phyloP scores from a whole-genome alignment of 257 asterid genomes.

The Striga asiatica region DNA sequence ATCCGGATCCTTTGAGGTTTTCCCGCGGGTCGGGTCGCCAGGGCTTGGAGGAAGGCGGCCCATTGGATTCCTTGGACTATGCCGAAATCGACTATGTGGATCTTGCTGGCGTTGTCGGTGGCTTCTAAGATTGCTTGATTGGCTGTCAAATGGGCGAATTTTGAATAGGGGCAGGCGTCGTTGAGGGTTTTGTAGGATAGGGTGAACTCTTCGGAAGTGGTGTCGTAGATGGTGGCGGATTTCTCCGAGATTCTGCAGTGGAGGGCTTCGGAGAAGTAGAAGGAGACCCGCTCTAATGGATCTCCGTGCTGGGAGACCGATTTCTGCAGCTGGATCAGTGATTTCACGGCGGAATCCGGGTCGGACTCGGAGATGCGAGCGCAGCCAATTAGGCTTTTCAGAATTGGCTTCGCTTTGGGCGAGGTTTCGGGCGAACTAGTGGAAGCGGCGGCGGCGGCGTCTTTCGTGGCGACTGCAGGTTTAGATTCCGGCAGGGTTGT shows the following conservation, averaged over 20 bases:
- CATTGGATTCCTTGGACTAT: constrained; percentile 91
- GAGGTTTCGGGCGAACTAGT: constrained; percentile 33
- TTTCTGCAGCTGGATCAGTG: constrained; percentile 44
- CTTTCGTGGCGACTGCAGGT: constrained; percentile 13
- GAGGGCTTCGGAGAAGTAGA: constrained; percentile 72
- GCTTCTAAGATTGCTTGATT: constrained; percentile 92
- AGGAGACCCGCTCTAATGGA: constrained; percentile 67
- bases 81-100: constrained; percentile 90
- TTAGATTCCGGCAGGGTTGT: constrained; percentile 12
- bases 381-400: constrained; percentile 50
- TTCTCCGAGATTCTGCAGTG: constrained; percentile 36
- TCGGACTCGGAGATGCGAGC: constrained; percentile 57
- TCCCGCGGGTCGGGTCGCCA: constrained; percentile 81
- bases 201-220: constrained; percentile 63
- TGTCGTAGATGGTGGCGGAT: constrained; percentile 17
- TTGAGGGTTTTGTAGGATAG: constrained; percentile 61
- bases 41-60: constrained; percentile 95
- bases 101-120: constrained; percentile 44
- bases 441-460: constrained; percentile 21
- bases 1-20: constrained; percentile 65
- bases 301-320: constrained; percentile 59
- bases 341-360: constrained; percentile 46
- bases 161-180: constrained; percentile 92
- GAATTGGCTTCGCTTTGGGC: constrained; percentile 35
- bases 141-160: constrained; percentile 83